These are phyloP conservation scores for Camelina sativa DNA, from an alignment of 345 rosid genomes.

Conservation along the genomic window DNA sequence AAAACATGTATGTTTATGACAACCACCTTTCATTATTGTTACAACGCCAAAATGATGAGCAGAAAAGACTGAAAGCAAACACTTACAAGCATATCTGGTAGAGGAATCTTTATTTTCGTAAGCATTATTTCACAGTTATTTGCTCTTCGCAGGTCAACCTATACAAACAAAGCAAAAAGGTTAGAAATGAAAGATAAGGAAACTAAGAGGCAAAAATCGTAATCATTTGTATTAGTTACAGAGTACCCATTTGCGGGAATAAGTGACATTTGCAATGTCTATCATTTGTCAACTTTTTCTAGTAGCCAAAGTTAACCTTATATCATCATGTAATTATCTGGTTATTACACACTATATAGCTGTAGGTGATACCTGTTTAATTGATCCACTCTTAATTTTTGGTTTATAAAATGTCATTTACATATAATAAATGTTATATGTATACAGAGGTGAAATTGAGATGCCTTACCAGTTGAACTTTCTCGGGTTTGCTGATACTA, in stretches of 20 bases:
- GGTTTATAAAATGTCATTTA: slow-evolving; percentile 14
- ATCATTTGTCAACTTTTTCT: slow-evolving; percentile 5
- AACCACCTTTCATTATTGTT: not conserved
- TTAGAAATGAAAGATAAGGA: slow-evolving; percentile 4
- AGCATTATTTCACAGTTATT: slow-evolving; percentile 99
- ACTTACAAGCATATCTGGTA: slow-evolving; percentile 96
- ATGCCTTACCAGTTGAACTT: slow-evolving; percentile 84
- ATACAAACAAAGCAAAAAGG: slow-evolving; percentile 33
- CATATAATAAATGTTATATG: slow-evolving; percentile 6
- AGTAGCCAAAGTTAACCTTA: slow-evolving; percentile 18
- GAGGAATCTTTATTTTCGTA: slow-evolving; percentile 88
- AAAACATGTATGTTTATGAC: slow-evolving; percentile 5
- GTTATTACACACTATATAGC: slow-evolving; percentile 12
- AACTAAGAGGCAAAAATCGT: slow-evolving; percentile 12
- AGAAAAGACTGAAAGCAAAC: slow-evolving; percentile 30
- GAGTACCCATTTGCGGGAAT: slow-evolving; percentile 13
- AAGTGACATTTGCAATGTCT: not conserved
- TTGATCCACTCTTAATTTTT: slow-evolving; percentile 13
- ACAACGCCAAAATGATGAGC: slow-evolving; percentile 33
- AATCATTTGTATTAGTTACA: not conserved
- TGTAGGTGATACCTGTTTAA: slow-evolving; percentile 9
- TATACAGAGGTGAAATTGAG: slow-evolving; percentile 32
- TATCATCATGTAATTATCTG: slow-evolving; percentile 12
- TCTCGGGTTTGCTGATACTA: slow-evolving; percentile 83
- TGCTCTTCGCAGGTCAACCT: slow-evolving; percentile 97